Evolutionary conservation across 495 filamentous ascomycete species (phyloP), one percentile per base, ranked within the genome.

Genomic region (Aspergillus affinis): DNA sequence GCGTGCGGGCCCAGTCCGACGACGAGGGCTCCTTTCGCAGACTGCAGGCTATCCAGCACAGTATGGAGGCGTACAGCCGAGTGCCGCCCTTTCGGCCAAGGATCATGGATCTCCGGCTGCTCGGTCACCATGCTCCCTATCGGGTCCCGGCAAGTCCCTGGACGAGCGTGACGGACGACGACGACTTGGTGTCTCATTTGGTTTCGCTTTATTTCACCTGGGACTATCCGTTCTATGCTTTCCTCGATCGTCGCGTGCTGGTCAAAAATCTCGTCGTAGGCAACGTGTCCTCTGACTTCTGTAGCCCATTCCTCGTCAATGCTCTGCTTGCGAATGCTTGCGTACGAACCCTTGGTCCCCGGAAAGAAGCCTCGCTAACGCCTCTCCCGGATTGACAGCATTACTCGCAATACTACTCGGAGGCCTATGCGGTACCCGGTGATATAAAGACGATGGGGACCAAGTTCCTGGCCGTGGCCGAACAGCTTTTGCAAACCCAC

Each of bases 141-240:
- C 56, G 50, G n/a, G 46, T 65, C 0, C 62, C 62, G 6, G 62
- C 59, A 1, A 51, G 63, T 19, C 75, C 77, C 6, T 83, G 81
- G 81, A 83, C 81, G 12, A 61, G 57, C 4, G 71, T 81, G 23
- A 81, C 78, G 0, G 73, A 75, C 48, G 73, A 77, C 54, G 69
- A 76, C 55, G 71, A 71, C 4, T 62, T 83, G 46, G 78, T 82
- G 6, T 81, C 79, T 18, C 73, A 77, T 59, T 66, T 82, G 9
- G 62, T 83, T 0, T 79, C 77, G 3, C 57, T 77, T 5, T 83
- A 78, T 52, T 78, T 83, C 61, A 73, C 73, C 15, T 81, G 76
- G 76, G 74, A 75, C 36, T 74, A 77, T 36, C 69, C 74, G 1
- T 77, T 78, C 50, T 76, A 69, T 52, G 67, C 74, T 4, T 75